phyloP scores from a whole-genome alignment of 2,329 filamentous ascomycete genomes.

The Pleomassaria siparia region DNA sequence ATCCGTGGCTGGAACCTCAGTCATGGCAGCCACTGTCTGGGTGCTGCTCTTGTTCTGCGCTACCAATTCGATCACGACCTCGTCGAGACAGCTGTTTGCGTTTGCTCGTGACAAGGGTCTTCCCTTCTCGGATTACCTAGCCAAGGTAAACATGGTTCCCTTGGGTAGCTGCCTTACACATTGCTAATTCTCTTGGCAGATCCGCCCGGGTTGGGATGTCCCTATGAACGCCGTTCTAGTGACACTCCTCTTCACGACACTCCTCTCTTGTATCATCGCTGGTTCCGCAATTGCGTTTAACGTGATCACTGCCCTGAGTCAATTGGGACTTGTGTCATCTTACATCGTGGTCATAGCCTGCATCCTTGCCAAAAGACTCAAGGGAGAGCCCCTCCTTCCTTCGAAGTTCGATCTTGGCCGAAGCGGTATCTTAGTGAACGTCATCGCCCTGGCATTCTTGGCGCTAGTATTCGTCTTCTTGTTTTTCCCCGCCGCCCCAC shows the following conservation, averaged over 20 bases:
- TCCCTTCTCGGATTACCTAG: neutral
- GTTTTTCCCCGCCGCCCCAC: slow-evolving; percentile 46
- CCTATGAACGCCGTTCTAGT: slow-evolving; percentile 2
- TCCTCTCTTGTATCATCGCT: neutral
- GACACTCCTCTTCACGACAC: neutral
- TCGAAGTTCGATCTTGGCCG: neutral
- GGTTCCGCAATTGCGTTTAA: slow-evolving; percentile 1
- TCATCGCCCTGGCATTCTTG: neutral
- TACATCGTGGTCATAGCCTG: neutral
- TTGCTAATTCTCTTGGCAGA: neutral
- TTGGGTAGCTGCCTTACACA: neutral
- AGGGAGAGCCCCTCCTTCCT: slow-evolving; percentile 6
- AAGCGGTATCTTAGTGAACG: neutral
- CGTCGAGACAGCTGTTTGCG: slow-evolving; percentile 2
- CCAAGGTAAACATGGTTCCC: neutral
- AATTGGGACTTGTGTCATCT: neutral
- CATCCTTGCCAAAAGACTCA: neutral
- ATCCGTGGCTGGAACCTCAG: slow-evolving; percentile 23
- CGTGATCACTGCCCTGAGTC: neutral
- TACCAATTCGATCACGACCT: neutral
- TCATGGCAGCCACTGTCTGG: neutral
- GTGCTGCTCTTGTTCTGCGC: neutral
- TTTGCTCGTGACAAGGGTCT: slow-evolving; percentile 5
- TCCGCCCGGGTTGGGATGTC: slow-evolving; percentile 1
- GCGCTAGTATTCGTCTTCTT: slow-evolving; percentile 29